phyloP scores from a whole-genome alignment of 1,284 basidiomycete genomes.

The Grifola frondosa region DNA sequence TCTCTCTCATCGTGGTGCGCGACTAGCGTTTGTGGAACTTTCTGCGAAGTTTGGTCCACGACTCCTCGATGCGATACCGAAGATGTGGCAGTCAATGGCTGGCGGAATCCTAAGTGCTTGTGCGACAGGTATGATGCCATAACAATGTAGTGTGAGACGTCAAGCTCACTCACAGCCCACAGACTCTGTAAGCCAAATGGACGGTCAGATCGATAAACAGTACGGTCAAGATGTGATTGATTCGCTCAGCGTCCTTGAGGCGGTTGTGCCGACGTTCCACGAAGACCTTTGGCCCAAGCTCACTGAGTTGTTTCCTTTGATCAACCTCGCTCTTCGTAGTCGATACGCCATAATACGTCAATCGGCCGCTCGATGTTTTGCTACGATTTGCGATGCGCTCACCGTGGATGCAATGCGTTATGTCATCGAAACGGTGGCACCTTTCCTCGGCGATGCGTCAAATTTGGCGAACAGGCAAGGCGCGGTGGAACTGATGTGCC shows the following conservation, averaged over 20 bases:
- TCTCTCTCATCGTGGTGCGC: slow-evolving; percentile 80
- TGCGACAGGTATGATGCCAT: slow-evolving; percentile 48
- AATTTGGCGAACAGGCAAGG: slow-evolving; percentile 86
- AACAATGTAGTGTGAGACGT: too few species aligned
- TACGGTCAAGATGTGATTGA: slow-evolving; percentile 93
- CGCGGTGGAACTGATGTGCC: slow-evolving; percentile 86
- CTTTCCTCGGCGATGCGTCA: slow-evolving; percentile 80
- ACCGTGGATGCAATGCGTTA: slow-evolving; percentile 85
- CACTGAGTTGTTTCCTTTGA: slow-evolving; percentile 70
- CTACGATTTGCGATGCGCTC: slow-evolving; percentile 85
- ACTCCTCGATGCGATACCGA: slow-evolving; percentile 80
- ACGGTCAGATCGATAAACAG: slow-evolving; percentile 64
- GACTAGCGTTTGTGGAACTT: slow-evolving; percentile 79
- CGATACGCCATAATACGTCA: slow-evolving; percentile 88
- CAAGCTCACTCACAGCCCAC: slow-evolving; percentile 7
- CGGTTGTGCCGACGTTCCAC: slow-evolving; percentile 78
- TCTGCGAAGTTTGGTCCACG: slow-evolving; percentile 76
- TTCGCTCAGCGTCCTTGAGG: slow-evolving; percentile 86
- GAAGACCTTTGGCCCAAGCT: slow-evolving; percentile 70
- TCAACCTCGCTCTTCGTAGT: slow-evolving; percentile 79
- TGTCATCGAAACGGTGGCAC: slow-evolving; percentile 86
- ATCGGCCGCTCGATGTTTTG: slow-evolving; percentile 84
- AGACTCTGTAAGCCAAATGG: slow-evolving; percentile 58
- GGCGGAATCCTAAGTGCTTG: slow-evolving; percentile 76
- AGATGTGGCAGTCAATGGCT: slow-evolving; percentile 93